These are phyloP conservation scores for Leccinum imitatum DNA, from an alignment of 768 basidiomycete genomes.

Conservation along the genomic window DNA sequence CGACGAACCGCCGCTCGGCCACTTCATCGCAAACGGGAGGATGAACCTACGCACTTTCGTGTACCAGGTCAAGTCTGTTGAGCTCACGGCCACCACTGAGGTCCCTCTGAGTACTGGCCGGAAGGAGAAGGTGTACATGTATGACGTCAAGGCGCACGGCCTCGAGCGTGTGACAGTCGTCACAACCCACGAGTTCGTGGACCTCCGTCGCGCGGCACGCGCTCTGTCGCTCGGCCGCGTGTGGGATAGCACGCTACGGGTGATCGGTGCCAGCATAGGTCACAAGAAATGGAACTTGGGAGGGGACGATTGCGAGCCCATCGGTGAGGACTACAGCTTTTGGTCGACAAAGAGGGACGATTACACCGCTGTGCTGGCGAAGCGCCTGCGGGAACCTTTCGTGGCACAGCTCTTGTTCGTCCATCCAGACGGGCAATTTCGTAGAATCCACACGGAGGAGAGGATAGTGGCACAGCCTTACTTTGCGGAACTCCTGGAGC, in stretches of 20 bases:
- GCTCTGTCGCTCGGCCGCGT: slow-evolving; percentile 21
- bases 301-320: slow-evolving; percentile 2
- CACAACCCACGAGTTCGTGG: slow-evolving; percentile 13
- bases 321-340: slow-evolving; percentile 5
- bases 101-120: neutral
- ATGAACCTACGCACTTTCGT: slow-evolving; percentile 30
- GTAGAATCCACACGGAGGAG: slow-evolving; percentile 24
- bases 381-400: slow-evolving; percentile 22
- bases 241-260: slow-evolving; percentile 24
- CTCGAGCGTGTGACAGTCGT: slow-evolving; percentile 18
- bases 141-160: slow-evolving; percentile 21
- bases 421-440: slow-evolving; percentile 22
- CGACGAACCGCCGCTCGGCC: slow-evolving; percentile 26
- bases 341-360: slow-evolving; percentile 17
- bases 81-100: slow-evolving; percentile 7
- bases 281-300: neutral
- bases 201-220: slow-evolving; percentile 1
- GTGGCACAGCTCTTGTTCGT: slow-evolving; percentile 25
- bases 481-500: slow-evolving; percentile 11
- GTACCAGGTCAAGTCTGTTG: slow-evolving; percentile 19
- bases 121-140: slow-evolving; percentile 16
- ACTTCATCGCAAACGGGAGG: slow-evolving; percentile 30
- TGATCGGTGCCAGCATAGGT: neutral
- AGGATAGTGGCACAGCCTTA: slow-evolving; percentile 22
- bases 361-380: slow-evolving; percentile 10